Evolutionary conservation across 768 basidiomycete species (phyloP).

Genomic region (Leccinum broughii): DNA sequence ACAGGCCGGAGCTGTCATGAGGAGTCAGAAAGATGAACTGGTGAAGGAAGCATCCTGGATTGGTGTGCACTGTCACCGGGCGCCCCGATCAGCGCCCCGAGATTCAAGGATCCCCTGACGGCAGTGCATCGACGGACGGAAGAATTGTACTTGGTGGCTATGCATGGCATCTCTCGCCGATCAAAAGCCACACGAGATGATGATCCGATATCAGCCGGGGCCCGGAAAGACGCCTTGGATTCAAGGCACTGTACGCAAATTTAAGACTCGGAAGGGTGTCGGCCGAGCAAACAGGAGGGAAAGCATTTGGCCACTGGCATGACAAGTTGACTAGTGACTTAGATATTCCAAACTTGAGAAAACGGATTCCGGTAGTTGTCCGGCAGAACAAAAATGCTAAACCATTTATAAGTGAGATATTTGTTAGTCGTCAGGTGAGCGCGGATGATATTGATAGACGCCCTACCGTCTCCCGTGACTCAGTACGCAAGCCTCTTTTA

Average conservation of each 20-base stretch:
- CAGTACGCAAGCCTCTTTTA: background rate
- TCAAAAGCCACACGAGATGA: background rate
- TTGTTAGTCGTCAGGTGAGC: background rate
- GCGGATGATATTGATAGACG: too few species aligned
- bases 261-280: background rate
- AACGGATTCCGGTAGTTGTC: background rate
- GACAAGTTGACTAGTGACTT: background rate
- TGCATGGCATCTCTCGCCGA: background rate
- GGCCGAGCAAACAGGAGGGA: background rate
- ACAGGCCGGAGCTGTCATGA: background rate
- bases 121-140: background rate
- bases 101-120: background rate
- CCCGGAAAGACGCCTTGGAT: background rate
- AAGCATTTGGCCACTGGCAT: background rate
- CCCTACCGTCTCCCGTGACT: background rate
- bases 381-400: background rate
- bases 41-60: background rate
- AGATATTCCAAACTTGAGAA: background rate
- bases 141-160: background rate
- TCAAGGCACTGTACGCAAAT: background rate
- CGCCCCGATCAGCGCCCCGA: background rate
- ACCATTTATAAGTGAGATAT: too few species aligned
- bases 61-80: background rate
- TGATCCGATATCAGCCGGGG: background rate
- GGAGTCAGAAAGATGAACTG: background rate